phyloP scores from a whole-genome alignment of 176 grass and related monocot genomes.

The Oryza nivara region DNA sequence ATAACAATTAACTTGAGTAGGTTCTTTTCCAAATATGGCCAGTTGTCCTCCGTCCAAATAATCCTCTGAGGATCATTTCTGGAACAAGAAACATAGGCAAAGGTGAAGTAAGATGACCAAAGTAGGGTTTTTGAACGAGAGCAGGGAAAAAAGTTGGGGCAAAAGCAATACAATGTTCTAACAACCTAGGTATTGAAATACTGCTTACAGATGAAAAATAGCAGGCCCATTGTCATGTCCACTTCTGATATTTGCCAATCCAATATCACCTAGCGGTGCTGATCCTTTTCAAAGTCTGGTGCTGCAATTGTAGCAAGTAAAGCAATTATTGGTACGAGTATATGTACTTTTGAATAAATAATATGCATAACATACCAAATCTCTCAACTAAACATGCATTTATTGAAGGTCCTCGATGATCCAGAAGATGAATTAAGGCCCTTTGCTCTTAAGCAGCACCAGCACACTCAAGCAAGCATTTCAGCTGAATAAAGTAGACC shows the following conservation, averaged over 20 bases:
- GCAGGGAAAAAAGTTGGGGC: not conserved
- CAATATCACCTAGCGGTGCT: constrained; percentile 3
- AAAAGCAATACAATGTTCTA: not conserved
- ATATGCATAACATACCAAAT: constrained; percentile 12
- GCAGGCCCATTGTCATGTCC: not conserved
- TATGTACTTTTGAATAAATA: constrained; percentile 8
- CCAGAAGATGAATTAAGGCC: constrained; percentile 16
- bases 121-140: not conserved
- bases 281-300: not conserved
- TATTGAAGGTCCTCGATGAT: not conserved
- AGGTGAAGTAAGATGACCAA: not conserved
- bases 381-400: constrained; percentile 13
- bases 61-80: not conserved
- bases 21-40: not conserved
- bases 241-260: constrained; percentile 11
- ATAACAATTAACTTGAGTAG: not conserved
- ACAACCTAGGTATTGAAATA: not conserved
- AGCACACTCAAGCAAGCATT: constrained; percentile 38
- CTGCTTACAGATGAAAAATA: constrained; percentile 22
- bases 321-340: constrained; percentile 14
- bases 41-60: not conserved
- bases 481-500: constrained; percentile 29
- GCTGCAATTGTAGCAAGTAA: not conserved
- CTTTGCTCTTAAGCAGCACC: constrained; percentile 17
- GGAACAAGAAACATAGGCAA: not conserved